Base-by-base conservation (phyloP, 192 early-diverging fungal genomes). In the Coemansia sp. region DNA sequence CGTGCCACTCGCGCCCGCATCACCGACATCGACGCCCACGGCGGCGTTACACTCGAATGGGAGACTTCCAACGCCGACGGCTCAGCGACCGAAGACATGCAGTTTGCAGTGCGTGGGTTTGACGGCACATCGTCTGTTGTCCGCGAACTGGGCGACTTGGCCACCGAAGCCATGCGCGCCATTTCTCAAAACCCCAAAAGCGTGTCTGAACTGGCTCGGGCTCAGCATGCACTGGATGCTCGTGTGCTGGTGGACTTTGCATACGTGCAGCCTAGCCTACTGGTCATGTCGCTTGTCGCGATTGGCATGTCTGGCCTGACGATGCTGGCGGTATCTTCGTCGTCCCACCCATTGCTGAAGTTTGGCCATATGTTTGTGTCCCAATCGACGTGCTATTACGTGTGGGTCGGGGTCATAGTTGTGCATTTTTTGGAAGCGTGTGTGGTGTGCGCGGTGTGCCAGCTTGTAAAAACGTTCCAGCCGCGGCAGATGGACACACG, bases 381-480 rank as follows among this genome's bases (percentile, higher is more conserved):
- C 14, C 61, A 61, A 31, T 20, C 23, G 7, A 56, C 64, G 0
- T 71, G 65, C 36, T 65, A 77, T 52, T 71, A 67, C 46, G 44
- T 71, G 9, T 42, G 71, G 34, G 69, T 71, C 7, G 18, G 24
- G 3, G 65, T 58, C 14, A 12, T 53, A 6, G 34, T 48, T 0
- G 2, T 68, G 2, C 74, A 77, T 44, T 12, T 58, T 15, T 6
- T 77, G 3, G 74, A 77, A 49, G 68, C 69, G 4, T 77, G 47
- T 42, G 64, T 62, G 2, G 59, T 71, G 11, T 77, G 47, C 34
- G 64, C 62, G 2, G 59, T 71, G 28, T 77, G 74, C 44, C 62
- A 77, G 61, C 63, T 77, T 23, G 64, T 77, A 51, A 71, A 71
- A 58, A 64, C 58, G 17, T 68, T 77, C 69, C 74, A 77, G 66